Conservation (phyloP, 192 early-diverging fungal species). For the Coemansia furcata region DNA sequence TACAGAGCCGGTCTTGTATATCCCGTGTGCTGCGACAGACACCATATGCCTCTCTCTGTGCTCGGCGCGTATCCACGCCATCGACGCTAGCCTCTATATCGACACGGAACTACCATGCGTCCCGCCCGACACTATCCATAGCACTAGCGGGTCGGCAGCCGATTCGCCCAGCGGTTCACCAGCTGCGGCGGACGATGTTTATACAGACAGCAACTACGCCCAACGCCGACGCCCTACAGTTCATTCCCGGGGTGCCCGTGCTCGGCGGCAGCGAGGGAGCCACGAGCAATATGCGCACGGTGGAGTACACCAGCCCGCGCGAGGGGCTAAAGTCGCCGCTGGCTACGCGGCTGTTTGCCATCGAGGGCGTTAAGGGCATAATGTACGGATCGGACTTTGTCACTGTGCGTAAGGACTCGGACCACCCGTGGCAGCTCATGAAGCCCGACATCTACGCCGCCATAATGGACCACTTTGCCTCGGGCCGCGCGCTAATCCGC, state of each 20-base stretch:
- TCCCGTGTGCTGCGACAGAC: not conserved
- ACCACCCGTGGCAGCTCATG: conserved; percentile 94
- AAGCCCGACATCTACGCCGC: conserved; percentile 95
- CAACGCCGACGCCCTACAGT: conserved; percentile 93
- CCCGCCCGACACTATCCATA: not conserved
- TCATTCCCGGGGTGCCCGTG: conserved; percentile 90
- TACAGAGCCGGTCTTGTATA: not conserved
- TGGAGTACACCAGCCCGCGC: conserved; percentile 82
- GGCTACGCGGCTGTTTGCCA: conserved; percentile 84
- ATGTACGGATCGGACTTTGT: conserved; percentile 95
- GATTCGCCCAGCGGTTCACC: not conserved
- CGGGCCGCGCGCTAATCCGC: conserved; percentile 75
- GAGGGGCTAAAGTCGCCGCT: conserved; percentile 81
- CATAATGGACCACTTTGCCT: conserved; percentile 93
- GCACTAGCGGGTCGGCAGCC: not conserved
- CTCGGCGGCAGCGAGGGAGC: conserved; percentile 40
- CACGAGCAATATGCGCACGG: conserved; percentile 55
- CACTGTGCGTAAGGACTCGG: conserved; percentile 87
- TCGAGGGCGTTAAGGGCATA: conserved; percentile 89
- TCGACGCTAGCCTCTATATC: not conserved
- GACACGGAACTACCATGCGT: not conserved
- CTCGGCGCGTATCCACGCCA: not conserved
- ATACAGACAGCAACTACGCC: conserved; percentile 91
- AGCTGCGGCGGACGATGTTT: conserved; percentile 65
- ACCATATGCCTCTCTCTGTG: not conserved